phyloP scores from a whole-genome alignment of 1,139 yeast species.

The Hyphopichia pseudoburtonii region DNA sequence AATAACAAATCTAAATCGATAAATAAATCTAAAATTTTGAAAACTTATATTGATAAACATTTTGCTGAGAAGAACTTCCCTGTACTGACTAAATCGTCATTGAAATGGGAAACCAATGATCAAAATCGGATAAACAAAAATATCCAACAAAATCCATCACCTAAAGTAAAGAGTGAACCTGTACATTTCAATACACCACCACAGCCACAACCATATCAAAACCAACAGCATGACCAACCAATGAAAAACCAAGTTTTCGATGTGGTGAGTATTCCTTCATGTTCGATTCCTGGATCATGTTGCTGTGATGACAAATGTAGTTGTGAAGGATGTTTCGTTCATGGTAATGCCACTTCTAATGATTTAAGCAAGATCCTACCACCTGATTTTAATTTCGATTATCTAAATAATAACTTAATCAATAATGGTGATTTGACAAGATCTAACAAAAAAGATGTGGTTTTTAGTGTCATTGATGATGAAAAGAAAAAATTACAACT shows the following conservation, averaged over 20 bases:
- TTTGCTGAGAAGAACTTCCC: constrained; percentile 3
- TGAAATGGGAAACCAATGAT: no score
- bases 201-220: constrained; percentile 4
- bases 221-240: constrained; percentile 3
- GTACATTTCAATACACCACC: no score
- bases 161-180: constrained; percentile 7
- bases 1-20: constrained; percentile 20
- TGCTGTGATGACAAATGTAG: constrained; percentile 46
- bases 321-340: constrained; percentile 51
- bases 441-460: constrained; percentile 9
- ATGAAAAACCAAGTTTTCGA: constrained; percentile 13
- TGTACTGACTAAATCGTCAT: not conserved
- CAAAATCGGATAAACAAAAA: no score
- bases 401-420: constrained; percentile 3
- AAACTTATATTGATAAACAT: constrained; percentile 32
- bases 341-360: constrained; percentile 25
- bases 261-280: constrained; percentile 34
- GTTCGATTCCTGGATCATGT: constrained; percentile 53
- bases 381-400: constrained; percentile 8
- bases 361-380: constrained; percentile 11
- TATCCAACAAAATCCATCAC: not conserved
- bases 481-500: not conserved
- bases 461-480: constrained; percentile 10
- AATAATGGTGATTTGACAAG: not conserved
- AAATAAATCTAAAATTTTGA: constrained; percentile 38